phyloP scores from a whole-genome alignment of 352 stramenopile species.

The Peronosclerospora sorghi region DNA sequence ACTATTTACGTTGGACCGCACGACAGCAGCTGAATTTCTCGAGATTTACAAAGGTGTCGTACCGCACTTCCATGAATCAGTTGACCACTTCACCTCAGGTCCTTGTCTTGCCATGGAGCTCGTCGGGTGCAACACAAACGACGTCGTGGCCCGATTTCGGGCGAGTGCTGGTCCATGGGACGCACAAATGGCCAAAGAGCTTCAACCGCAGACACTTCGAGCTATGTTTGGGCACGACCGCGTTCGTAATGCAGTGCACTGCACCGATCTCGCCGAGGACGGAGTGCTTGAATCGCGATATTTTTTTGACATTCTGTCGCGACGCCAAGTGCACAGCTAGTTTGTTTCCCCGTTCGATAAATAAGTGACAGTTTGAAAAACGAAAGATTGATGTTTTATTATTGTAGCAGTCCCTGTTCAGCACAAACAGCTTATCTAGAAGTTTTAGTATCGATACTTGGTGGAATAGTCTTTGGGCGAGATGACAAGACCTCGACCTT shows the following conservation, averaged over 20 bases:
- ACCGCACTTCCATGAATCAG: constrained; percentile 84
- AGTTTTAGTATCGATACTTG: constrained; percentile 94
- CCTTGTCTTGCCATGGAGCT: constrained; percentile 88
- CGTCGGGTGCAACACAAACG: constrained; percentile 36
- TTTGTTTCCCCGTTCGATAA: not conserved
- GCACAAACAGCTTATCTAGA: no score
- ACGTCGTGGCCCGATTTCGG: constrained; percentile 64
- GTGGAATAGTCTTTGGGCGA: constrained; percentile 99
- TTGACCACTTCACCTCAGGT: constrained; percentile 84
- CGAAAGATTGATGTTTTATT: no score
- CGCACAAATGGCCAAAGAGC: constrained; percentile 88
- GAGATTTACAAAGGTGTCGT: constrained; percentile 88
- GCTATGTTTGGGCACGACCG: constrained; percentile 82
- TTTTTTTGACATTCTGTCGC: constrained; percentile 90
- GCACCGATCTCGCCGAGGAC: constrained; percentile 88
- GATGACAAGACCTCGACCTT: constrained; percentile 95
- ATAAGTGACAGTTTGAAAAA: no score
- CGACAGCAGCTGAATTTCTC: constrained; percentile 85
- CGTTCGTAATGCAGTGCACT: constrained; percentile 88
- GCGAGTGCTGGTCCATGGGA: constrained; percentile 85
- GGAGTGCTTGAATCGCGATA: constrained; percentile 86
- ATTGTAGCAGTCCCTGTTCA: no score
- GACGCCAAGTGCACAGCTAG: constrained; percentile 30
- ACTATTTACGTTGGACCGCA: constrained; percentile 81
- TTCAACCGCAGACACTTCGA: constrained; percentile 83